These are phyloP conservation scores for Phytophthora fragariaefolia DNA, from an alignment of 352 stramenopile species.

Conservation along the genomic window DNA sequence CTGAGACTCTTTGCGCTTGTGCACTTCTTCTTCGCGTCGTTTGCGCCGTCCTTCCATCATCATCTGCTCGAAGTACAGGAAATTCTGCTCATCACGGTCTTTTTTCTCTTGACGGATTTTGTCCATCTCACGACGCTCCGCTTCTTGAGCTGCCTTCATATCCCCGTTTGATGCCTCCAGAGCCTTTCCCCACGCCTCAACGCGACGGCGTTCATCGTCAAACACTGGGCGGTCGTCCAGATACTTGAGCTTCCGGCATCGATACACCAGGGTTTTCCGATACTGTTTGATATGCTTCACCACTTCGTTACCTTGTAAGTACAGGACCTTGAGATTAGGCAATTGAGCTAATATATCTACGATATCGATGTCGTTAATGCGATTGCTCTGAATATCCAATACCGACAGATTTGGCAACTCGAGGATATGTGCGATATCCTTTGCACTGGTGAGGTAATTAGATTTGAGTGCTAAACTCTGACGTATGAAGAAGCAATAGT, in stretches of 20 bases:
- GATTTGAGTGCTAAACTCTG: constrained; percentile 77
- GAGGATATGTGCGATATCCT: constrained; percentile 72
- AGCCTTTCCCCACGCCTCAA: constrained; percentile 77
- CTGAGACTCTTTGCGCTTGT: constrained; percentile 20
- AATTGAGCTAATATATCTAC: constrained; percentile 75
- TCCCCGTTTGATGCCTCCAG: constrained; percentile 69
- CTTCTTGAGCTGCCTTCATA: constrained; percentile 83
- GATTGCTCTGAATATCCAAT: constrained; percentile 86
- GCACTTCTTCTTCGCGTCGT: constrained; percentile 57
- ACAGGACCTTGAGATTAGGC: constrained; percentile 85
- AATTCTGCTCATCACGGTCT: constrained; percentile 86
- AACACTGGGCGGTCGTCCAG: constrained; percentile 88
- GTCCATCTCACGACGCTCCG: constrained; percentile 87
- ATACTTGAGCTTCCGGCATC: constrained; percentile 82
- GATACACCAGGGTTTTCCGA: constrained; percentile 81
- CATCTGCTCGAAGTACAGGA: constrained; percentile 89
- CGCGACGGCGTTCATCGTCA: constrained; percentile 84
- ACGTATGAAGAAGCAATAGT: neutral
- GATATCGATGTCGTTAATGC: constrained; percentile 67
- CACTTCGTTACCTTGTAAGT: constrained; percentile 85
- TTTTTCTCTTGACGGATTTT: constrained; percentile 88
- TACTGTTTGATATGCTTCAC: constrained; percentile 91
- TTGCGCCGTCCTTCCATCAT: constrained; percentile 76
- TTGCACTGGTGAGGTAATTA: constrained; percentile 71
- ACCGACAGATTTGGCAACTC: constrained; percentile 71